Conservation (phyloP, 495 filamentous ascomycete genomes). For the Annulohypoxylon moriforme region DNA sequence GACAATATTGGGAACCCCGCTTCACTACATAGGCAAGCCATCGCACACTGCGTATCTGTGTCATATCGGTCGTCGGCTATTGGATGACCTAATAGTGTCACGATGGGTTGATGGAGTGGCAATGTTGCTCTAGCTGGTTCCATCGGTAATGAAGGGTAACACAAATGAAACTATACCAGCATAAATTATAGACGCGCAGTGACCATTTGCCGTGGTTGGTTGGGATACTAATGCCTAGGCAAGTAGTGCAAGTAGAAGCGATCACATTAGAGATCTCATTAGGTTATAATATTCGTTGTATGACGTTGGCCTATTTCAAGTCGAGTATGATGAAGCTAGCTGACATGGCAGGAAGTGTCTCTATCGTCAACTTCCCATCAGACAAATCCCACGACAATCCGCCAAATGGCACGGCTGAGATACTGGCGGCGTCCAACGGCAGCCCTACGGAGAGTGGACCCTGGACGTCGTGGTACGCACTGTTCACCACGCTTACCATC, state of each 20-base stretch:
- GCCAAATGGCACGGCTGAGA: constrained; percentile 40
- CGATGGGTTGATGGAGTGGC: neutral
- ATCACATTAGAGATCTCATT: neutral
- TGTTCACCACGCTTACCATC: constrained; percentile 61
- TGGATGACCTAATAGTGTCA: neutral
- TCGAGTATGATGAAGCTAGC: constrained; percentile 41
- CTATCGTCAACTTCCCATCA: constrained; percentile 24
- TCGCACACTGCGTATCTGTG: neutral
- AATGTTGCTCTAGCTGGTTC: neutral
- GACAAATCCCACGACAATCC: constrained; percentile 35
- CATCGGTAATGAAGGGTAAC: neutral
- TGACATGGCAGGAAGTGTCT: constrained; percentile 41
- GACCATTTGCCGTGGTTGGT: neutral
- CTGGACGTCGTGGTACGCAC: constrained; percentile 47
- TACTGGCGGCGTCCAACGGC: constrained; percentile 15
- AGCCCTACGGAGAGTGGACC: constrained; percentile 41
- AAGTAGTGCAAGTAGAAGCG: neutral
- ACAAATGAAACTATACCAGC: neutral
- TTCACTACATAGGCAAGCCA: neutral
- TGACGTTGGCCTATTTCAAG: constrained; percentile 3
- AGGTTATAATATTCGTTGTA: neutral
- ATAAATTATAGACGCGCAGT: neutral
- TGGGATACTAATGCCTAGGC: neutral
- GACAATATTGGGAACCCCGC: neutral
- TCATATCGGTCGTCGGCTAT: neutral